Conservation (phyloP, 768 basidiomycete genomes). For the Kwoniella botswanensis region DNA sequence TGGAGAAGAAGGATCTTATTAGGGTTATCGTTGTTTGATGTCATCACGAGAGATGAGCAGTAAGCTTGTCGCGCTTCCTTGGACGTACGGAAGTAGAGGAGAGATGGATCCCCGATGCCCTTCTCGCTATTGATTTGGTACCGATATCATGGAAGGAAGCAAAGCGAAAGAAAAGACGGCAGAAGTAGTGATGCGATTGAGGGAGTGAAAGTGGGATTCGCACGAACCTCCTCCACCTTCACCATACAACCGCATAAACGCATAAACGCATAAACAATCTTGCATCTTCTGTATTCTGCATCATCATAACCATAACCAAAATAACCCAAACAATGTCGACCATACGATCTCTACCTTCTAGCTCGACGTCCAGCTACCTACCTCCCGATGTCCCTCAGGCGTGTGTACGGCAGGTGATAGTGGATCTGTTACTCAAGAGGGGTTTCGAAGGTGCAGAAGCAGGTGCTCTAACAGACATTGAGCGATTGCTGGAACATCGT, state of each 20-base stretch:
- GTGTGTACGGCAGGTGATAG: conserved; percentile 37
- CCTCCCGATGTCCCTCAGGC: conserved; percentile 26
- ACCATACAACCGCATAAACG: not conserved
- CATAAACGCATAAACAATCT: not conserved
- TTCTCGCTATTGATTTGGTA: too few relatives aligned
- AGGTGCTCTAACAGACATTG: conserved; percentile 47
- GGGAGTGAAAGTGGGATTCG: not conserved
- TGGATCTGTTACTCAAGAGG: conserved; percentile 29
- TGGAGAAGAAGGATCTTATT: conserved; percentile 33
- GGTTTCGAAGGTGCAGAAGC: conserved; percentile 50
- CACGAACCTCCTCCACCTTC: conserved; percentile 21
- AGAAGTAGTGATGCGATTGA: too few relatives aligned
- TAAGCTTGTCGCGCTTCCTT: too few relatives aligned
- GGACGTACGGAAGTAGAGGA: not conserved
- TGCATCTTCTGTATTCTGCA: not conserved
- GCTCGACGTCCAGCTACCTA: conserved; percentile 16
- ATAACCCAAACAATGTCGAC: conserved; percentile 5
- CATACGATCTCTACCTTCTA: conserved; percentile 7
- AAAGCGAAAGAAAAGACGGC: not conserved
- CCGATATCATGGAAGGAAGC: not conserved
- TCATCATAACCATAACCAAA: not conserved
- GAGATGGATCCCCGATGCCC: too few relatives aligned
- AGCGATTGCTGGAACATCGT: conserved; percentile 45
- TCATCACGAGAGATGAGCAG: not conserved
- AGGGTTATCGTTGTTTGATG: conserved; percentile 12